These are phyloP conservation scores for Spizellomyces punctatus DNA, from an alignment of 192 early-diverging fungal genomes.

Conservation along the genomic window DNA sequence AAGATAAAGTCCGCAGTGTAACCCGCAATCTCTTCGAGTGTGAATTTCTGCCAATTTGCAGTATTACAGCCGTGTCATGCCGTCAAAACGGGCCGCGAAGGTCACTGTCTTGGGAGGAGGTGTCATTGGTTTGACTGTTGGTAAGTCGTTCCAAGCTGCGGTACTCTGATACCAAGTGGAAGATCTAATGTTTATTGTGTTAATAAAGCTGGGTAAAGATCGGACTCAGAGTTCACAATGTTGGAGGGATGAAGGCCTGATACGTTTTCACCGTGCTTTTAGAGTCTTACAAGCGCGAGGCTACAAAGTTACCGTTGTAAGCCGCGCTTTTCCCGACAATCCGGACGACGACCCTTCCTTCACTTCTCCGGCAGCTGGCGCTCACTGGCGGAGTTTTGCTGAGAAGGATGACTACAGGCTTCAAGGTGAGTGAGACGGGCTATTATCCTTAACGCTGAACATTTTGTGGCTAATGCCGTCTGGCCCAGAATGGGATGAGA, in stretches of 20 bases:
- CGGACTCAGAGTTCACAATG: background rate
- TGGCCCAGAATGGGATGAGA: constrained; percentile 31
- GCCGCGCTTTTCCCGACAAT: constrained; percentile 59
- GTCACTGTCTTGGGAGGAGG: constrained; percentile 73
- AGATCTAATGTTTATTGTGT: background rate
- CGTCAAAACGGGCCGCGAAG: background rate
- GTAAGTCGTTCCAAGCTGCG: constrained; percentile 17
- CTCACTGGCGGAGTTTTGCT: constrained; percentile 66
- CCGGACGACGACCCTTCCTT: constrained; percentile 35
- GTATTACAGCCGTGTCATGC: too few relatives aligned
- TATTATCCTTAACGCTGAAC: background rate
- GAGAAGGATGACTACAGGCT: constrained; percentile 39
- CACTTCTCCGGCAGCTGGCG: constrained; percentile 58
- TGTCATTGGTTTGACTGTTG: constrained; percentile 74
- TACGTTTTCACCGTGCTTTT: constrained; percentile 3
- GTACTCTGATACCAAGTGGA: background rate
- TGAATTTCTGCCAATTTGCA: too few relatives aligned
- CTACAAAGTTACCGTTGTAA: constrained; percentile 63
- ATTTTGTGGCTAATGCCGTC: background rate
- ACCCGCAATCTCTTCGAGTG: too few relatives aligned
- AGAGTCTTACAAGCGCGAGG: constrained; percentile 59
- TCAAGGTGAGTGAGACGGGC: constrained; percentile 28
- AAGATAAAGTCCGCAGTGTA: too few relatives aligned
- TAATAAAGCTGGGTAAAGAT: too few relatives aligned
- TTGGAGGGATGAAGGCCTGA: background rate